phyloP scores from a whole-genome alignment of 2,329 filamentous ascomycete species.

The Gaeumannomyces sp. region DNA sequence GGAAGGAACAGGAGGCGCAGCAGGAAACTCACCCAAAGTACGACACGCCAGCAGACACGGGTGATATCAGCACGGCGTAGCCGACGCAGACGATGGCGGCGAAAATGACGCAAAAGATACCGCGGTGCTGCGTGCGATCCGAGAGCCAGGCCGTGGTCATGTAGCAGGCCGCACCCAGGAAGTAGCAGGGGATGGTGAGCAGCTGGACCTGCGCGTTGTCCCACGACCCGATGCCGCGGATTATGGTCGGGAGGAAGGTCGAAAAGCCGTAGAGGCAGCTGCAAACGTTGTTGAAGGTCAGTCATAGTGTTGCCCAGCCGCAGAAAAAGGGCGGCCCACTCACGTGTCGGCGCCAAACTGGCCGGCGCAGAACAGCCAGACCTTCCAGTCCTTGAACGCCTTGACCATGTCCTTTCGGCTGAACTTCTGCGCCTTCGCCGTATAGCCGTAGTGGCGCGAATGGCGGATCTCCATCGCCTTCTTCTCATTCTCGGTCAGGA shows the following conservation, averaged over 20 bases:
- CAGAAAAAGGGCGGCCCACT: slow-evolving; percentile 54
- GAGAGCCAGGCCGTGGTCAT: slow-evolving; percentile 60
- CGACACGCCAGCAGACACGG: slow-evolving; percentile 54
- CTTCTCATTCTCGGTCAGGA: slow-evolving; percentile 51
- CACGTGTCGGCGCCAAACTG: slow-evolving; percentile 66
- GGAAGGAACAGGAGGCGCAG: too few species aligned
- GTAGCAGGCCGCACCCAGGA: slow-evolving; percentile 64
- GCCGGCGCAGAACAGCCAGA: slow-evolving; percentile 61
- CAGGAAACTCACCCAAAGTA: slow-evolving; percentile 50
- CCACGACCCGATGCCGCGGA: slow-evolving; percentile 60
- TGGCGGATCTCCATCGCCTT: slow-evolving; percentile 37
- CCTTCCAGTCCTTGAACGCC: slow-evolving; percentile 69
- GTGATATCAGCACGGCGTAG: slow-evolving; percentile 61
- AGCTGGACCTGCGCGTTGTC: slow-evolving; percentile 62
- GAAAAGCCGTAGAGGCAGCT: slow-evolving; percentile 49
- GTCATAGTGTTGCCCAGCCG: slow-evolving; percentile 22
- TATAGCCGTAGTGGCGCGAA: slow-evolving; percentile 39
- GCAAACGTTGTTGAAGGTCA: slow-evolving; percentile 10
- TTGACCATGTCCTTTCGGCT: slow-evolving; percentile 56
- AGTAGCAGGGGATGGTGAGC: slow-evolving; percentile 73
- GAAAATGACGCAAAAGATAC: slow-evolving; percentile 57
- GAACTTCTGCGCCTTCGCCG: slow-evolving; percentile 38
- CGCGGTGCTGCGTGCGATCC: slow-evolving; percentile 61
- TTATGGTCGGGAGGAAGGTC: slow-evolving; percentile 75
- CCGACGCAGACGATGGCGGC: slow-evolving; percentile 58